Percentiles rank a stretch among this genome's conserved stretches.
Evolutionary conservation across 306 rosid species (phyloP).

Genomic region (Mimosa pudica): DNA sequence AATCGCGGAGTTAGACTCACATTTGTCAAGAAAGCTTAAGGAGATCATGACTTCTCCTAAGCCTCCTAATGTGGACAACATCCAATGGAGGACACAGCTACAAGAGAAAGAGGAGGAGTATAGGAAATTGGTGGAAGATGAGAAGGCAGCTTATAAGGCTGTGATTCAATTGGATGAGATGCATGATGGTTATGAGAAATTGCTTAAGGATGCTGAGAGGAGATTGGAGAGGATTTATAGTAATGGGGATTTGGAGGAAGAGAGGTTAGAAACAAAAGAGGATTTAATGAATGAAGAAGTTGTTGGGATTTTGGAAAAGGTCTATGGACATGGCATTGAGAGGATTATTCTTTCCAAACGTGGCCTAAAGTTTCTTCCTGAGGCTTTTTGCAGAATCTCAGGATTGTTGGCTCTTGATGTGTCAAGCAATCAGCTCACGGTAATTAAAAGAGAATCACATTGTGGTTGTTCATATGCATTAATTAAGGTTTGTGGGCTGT

Average conservation of each 20-base stretch:
- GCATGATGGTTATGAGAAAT: conserved; percentile 82
- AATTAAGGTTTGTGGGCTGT: too few species aligned
- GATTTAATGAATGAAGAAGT: conserved; percentile 60
- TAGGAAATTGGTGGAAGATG: conserved; percentile 63
- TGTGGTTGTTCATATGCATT: neutral
- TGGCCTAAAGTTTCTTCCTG: conserved; percentile 66
- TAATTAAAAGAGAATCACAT: conserved; percentile 5
- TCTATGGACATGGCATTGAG: conserved; percentile 64
- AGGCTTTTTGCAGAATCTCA: conserved; percentile 72
- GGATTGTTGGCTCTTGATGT: conserved; percentile 63
- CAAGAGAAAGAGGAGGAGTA: conserved; percentile 62
- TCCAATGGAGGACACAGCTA: conserved; percentile 62
- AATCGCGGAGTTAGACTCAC: conserved; percentile 55
- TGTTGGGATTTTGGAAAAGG: conserved; percentile 74
- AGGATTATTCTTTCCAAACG: conserved; percentile 60
- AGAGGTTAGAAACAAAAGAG: conserved; percentile 34
- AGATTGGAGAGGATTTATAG: conserved; percentile 68
- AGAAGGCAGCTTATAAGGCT: conserved; percentile 53
- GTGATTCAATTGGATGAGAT: conserved; percentile 76
- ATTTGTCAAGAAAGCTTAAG: conserved; percentile 58
- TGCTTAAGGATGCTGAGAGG: conserved; percentile 77
- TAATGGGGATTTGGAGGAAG: conserved; percentile 10
- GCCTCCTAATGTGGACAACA: conserved; percentile 67
- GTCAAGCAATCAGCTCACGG: conserved; percentile 75
- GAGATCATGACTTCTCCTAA: conserved; percentile 58